Evolutionary conservation across 2,329 filamentous ascomycete genomes (phyloP), one percentile per base, ranked within the genome.

Genomic region (Phialophora chinensis): DNA sequence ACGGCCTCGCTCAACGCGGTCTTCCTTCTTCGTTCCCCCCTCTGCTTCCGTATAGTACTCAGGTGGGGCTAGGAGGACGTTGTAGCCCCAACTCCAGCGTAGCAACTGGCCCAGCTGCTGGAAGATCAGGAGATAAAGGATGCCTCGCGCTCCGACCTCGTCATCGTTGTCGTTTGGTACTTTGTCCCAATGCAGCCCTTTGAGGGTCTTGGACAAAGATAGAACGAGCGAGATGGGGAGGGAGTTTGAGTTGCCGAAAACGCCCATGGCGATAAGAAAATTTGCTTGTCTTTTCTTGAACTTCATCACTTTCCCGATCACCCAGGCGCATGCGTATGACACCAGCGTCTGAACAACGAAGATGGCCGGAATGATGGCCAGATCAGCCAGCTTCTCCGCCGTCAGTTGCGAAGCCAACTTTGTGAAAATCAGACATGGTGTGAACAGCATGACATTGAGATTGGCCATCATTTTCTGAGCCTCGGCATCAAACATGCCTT

Each of bases 221-320:
- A 98, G 86, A 69, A 99, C 93, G 63, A 99, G 88, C 0, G 95
- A 99, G 68, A 99, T 98, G 0, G 95, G 95, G 23, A 99, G 86
- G 20, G 95, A 98, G 80, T 99, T 99, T 38, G 94, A 98, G 78
- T 99, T 99, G 73, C 94, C 95, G 77, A 99, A 99, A 57, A 98
- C 87, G 57, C 91, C 93, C 95, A 99, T 99, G 61, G 95, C 95
- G 35, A 92, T 91, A 50, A 99, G 91, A 75, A 99, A 99, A 80
- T 99, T 99, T 71, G 90, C 87, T 50, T 93, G 91, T 69, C 94
- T 88, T 78, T 91, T 93, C 73, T 88, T 88, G 79, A 99, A 93
- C 17, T 91, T 84, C 77, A 93, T 96, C 57, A 88, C 81, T 78
- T 87, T 90, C 20, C 91, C 87, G 62, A 98, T 86, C 12, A 85